phyloP scores from a whole-genome alignment of 2,329 filamentous ascomycete genomes.

The Fusarium chlamydosporum region DNA sequence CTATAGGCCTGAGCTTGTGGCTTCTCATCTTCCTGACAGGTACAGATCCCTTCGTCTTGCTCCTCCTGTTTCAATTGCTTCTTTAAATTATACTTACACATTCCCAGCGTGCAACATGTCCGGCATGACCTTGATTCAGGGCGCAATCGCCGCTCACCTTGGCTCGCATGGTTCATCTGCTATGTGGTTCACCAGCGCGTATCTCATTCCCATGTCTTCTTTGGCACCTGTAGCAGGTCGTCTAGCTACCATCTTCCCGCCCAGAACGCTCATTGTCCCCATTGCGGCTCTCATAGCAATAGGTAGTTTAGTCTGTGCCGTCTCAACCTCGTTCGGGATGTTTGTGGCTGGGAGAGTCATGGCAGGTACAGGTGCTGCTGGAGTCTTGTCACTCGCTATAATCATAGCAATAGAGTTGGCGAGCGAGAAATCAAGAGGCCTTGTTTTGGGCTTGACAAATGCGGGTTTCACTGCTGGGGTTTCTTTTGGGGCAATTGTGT shows the following conservation, averaged over 20 bases:
- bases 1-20: conserved; percentile 59
- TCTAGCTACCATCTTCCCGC: conserved; percentile 80
- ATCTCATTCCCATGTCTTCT: conserved; percentile 73
- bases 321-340: conserved; percentile 68
- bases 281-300: conserved; percentile 70
- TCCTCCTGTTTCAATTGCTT: not conserved
- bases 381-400: conserved; percentile 79
- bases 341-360: conserved; percentile 80
- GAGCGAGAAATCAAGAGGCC: conserved; percentile 74
- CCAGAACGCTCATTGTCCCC: conserved; percentile 73
- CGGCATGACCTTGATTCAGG: conserved; percentile 85
- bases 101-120: conserved; percentile 77
- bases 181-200: conserved; percentile 86
- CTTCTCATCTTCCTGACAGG: conserved; percentile 52
- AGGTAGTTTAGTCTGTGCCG: conserved; percentile 75
- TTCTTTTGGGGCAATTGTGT: conserved; percentile 78
- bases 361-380: conserved; percentile 77
- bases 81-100: conserved; percentile 12
- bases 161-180: conserved; percentile 78
- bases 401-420: conserved; percentile 84
- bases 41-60: conserved; percentile 10
- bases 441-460: conserved; percentile 82
- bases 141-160: conserved; percentile 79
- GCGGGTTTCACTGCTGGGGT: conserved; percentile 79
- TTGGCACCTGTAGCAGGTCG: conserved; percentile 79